Evolutionary conservation across 352 stramenopile genomes (phyloP).

Genomic region (Phytophthora vignae): DNA sequence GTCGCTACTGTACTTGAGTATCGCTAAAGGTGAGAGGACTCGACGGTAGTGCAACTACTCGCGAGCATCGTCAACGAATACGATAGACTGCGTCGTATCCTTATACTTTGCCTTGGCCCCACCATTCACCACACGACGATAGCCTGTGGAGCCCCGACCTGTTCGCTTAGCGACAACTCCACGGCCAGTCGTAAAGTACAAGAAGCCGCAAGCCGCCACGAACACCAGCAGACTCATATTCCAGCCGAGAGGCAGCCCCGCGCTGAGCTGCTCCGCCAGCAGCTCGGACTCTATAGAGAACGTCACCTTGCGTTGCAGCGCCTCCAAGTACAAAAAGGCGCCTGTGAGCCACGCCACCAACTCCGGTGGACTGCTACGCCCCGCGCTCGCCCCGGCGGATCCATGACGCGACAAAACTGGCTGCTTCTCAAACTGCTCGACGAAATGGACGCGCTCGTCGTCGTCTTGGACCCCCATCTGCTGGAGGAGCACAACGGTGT

Average conservation of each 20-base stretch:
- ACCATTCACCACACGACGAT: constrained; percentile 48
- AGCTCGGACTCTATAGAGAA: constrained; percentile 71
- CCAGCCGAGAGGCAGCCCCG: constrained; percentile 72
- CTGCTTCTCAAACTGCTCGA: constrained; percentile 52
- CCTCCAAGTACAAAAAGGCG: constrained; percentile 73
- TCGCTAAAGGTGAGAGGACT: neutral
- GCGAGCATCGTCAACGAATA: constrained; percentile 79
- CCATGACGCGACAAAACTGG: constrained; percentile 23
- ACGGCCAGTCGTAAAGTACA: constrained; percentile 59
- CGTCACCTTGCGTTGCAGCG: constrained; percentile 60
- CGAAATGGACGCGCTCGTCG: constrained; percentile 65
- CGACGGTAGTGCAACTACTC: constrained; percentile 40
- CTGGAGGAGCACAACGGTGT: constrained; percentile 66
- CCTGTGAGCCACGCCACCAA: constrained; percentile 68
- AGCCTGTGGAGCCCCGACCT: constrained; percentile 32
- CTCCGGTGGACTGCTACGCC: constrained; percentile 37
- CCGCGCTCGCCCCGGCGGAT: constrained; percentile 2
- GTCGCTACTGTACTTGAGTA: constrained; percentile 4
- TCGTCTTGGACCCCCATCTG: constrained; percentile 59
- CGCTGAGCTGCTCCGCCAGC: constrained; percentile 69
- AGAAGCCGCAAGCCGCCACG: constrained; percentile 51
- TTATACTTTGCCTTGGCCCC: constrained; percentile 49
- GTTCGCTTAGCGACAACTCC: constrained; percentile 15
- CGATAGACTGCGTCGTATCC: constrained; percentile 61
- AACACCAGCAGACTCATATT: constrained; percentile 75